Evolutionary conservation across 192 early-diverging fungal genomes (phyloP), one percentile per base, ranked within the genome.

Genomic region (Linnemannia hyalina): DNA sequence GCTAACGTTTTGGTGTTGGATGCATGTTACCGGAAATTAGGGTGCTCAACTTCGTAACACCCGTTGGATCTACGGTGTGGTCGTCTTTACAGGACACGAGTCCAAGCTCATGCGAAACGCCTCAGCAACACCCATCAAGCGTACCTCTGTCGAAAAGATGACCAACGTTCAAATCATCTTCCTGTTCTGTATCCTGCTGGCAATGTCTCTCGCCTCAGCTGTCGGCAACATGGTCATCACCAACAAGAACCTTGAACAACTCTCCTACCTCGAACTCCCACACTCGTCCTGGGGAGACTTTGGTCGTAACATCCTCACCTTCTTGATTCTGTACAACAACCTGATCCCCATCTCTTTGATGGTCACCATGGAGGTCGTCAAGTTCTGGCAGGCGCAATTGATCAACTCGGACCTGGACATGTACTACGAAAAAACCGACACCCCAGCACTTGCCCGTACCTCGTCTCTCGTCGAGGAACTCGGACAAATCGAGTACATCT

Each of bases 291-390:
- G 74, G 80, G 49, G 91, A 76, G 92, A 93, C 85, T 94, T 99
- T 88, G 95, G 95, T 72, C 93, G 91, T 65, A 97, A 97, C 90
- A 96, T 99, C 77, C 88, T 99, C 88, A 99, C 98, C 20, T 99
- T 97, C 85, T 94, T 98, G 87, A 98, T 99, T 91, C 89, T 99
- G 63, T 99, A 96, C 92, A 99, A 99, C 93, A 99, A 97, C 89
- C 92, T 99, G 89, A 99, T 99, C 88, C 98, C 98, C 20, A 96
- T 99, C 83, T 96, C 95, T 91, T 95, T 99, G 89, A 98, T 99
- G 83, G 97, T 99, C 32, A 98, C 97, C 23, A 98, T 99, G 97
- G 99, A 99, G 85, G 93, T 98, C 70, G 97, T 98, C 54, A 99
- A 99, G 90, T 99, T 95, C 87, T 93, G 94, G 88, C 94, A 97